Base-by-base conservation (phyloP, 495 filamentous ascomycete species). In the Neurospora africana region DNA sequence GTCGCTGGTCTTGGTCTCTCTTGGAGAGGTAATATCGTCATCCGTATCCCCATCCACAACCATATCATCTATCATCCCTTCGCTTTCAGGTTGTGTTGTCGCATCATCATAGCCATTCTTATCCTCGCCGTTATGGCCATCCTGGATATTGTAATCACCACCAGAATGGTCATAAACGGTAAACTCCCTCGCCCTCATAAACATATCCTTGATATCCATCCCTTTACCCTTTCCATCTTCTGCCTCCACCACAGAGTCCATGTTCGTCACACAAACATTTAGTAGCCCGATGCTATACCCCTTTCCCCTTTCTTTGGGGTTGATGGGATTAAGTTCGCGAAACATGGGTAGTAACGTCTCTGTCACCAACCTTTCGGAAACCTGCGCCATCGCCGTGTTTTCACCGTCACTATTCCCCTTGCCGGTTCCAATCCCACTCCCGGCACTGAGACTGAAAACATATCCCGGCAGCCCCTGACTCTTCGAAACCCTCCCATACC, bases 231-330 rank as follows among this genome's bases (percentile, higher is more conserved):
- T 15, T 17, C 38, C 38, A 37, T 40, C 38, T 15, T 40, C 38
- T 15, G 13, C 39, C 15, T 9, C 41, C 7, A 9, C 89, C 23
- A 84, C 85, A 72, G 90, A 87, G 2, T 87, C 84, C 89, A 98
- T 94, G 76, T 96, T 94, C 2, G 92, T 91, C 2, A 93, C 93
- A 27, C 92, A 93, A 17, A 98, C 81, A 76, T 98, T 98, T 69
- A 98, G 81, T 47, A 97, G 78, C 70, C 90, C 91, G 17, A 97
- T 81, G 75, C 93, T 91, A 91, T 92, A 96, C 7, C 88, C 90
- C 37, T 38, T 38, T 10, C 5, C 11, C 11, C 17, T 37, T 27
- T 69, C 9, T 40, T 40, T 69, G 13, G 23, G 13, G 10, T 11
- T 27, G 10, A 86, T 86, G 0, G 90, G 88, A 74, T 95, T 90